A percentile compares a stretch with the other conserved stretches of the same genome.
phyloP scores from a whole-genome alignment of 805 yeast genomes.

The Wickerhamomyces xylosicus region DNA sequence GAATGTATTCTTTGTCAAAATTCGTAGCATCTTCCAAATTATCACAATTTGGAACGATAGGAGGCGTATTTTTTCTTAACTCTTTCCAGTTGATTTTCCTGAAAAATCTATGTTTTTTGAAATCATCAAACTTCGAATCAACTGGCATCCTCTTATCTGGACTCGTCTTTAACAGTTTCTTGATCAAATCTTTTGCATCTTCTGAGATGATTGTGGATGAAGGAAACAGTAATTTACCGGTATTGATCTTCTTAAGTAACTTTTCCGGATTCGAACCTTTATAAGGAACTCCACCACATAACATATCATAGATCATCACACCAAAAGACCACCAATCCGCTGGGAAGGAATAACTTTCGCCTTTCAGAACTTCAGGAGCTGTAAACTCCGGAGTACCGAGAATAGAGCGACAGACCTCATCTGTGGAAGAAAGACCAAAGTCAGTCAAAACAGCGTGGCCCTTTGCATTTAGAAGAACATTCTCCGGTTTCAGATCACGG shows the following conservation, averaged over 20 bases:
- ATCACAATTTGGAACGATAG: slow-evolving; percentile 66
- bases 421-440: slow-evolving; percentile 56
- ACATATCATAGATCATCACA: slow-evolving; percentile 64
- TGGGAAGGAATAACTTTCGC: slow-evolving; percentile 65
- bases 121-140: slow-evolving; percentile 28
- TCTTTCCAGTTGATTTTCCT: slow-evolving; percentile 62
- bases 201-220: slow-evolving; percentile 47
- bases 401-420: slow-evolving; percentile 28
- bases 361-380: slow-evolving; percentile 82
- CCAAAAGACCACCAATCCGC: slow-evolving; percentile 95
- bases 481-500: slow-evolving; percentile 85
- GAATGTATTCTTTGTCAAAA: slow-evolving; percentile 67
- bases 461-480: slow-evolving; percentile 63
- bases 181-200: slow-evolving; percentile 67
- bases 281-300: slow-evolving; percentile 79
- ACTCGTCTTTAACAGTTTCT: slow-evolving; percentile 56
- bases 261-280: slow-evolving; percentile 64
- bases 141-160: slow-evolving; percentile 56
- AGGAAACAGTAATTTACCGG: slow-evolving; percentile 55
- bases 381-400: slow-evolving; percentile 37
- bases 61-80: slow-evolving; percentile 44
- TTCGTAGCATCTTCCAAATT: slow-evolving; percentile 75
- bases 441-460: slow-evolving; percentile 83
- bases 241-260: slow-evolving; percentile 57
- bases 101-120: slow-evolving; percentile 64